Conservation (phyloP, 441 rosid genomes). For the Syzygium malaccense region DNA sequence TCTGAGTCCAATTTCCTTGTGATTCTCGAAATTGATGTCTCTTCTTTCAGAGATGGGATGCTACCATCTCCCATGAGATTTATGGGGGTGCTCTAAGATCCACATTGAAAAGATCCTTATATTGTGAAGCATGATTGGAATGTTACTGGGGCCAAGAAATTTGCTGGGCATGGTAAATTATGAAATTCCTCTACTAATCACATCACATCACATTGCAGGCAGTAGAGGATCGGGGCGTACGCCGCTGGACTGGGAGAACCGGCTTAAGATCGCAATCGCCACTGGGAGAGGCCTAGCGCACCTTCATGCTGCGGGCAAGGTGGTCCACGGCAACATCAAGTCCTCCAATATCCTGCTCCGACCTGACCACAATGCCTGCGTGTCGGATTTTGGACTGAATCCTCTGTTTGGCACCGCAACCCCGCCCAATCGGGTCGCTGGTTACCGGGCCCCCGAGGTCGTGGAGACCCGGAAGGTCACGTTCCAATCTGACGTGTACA, state of each 20-base stretch:
- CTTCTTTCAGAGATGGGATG: background rate
- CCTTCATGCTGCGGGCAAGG: conserved; percentile 60
- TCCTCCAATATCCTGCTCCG: conserved; percentile 81
- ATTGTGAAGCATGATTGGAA: background rate
- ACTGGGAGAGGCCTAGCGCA: conserved; percentile 67
- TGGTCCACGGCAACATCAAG: conserved; percentile 85
- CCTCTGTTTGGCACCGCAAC: conserved; percentile 49
- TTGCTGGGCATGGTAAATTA: background rate
- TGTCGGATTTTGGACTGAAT: conserved; percentile 81
- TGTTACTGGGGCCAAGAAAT: background rate
- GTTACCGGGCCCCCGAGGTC: conserved; percentile 88
- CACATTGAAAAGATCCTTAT: background rate
- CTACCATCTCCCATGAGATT: background rate
- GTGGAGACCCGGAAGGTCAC: conserved; percentile 68
- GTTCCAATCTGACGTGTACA: conserved; percentile 82
- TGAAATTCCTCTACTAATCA: background rate
- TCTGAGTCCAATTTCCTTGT: background rate
- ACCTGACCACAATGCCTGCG: conserved; percentile 46
- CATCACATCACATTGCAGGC: conserved; percentile 25
- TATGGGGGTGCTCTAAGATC: background rate
- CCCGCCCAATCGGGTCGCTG: conserved; percentile 67
- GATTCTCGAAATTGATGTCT: background rate
- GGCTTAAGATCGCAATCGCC: conserved; percentile 70
- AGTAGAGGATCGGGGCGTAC: conserved; percentile 88
- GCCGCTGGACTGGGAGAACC: conserved; percentile 84